Evolutionary conservation across 148 eudicot species (phyloP).

Genomic region (Linanthus parryae): DNA sequence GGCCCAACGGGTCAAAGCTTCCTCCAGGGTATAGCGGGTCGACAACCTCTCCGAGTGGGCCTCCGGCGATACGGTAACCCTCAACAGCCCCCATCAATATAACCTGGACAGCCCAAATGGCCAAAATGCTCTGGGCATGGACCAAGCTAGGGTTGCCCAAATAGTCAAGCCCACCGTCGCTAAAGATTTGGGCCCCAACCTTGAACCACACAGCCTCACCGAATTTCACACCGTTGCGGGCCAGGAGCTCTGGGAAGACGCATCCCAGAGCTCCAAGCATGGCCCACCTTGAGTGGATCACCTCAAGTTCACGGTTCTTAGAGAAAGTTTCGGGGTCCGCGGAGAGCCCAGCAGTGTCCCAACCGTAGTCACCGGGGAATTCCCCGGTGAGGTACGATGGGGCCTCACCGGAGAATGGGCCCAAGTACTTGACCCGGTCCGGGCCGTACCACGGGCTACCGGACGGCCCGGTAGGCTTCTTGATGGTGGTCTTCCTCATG

Average conservation of each 20-base stretch:
- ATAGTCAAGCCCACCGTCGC: constrained; percentile 32
- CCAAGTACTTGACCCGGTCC: constrained; percentile 25
- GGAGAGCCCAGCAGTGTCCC: constrained; percentile 29
- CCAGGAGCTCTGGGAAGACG: constrained; percentile 37
- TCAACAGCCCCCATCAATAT: constrained; percentile 37
- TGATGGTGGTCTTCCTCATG: constrained; percentile 22
- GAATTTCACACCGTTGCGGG: constrained; percentile 36
- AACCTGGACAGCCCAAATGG: constrained; percentile 34
- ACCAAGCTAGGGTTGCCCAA: constrained; percentile 35
- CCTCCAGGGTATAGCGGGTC: constrained; percentile 38
- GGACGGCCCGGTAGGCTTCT: constrained; percentile 7
- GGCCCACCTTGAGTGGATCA: constrained; percentile 26
- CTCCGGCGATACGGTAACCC: constrained; percentile 35
- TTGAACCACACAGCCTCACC: constrained; percentile 43
- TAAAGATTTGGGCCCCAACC: constrained; percentile 35
- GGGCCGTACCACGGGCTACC: constrained; percentile 29
- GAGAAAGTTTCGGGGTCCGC: constrained; percentile 23
- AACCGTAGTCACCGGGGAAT: constrained; percentile 29
- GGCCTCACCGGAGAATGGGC: constrained; percentile 26
- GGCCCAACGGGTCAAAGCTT: too few species aligned
- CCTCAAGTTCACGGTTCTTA: constrained; percentile 26
- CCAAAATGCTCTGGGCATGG: constrained; percentile 36
- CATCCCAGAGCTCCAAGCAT: constrained; percentile 35
- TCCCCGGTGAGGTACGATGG: constrained; percentile 26
- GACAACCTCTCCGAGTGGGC: constrained; percentile 28